These are phyloP conservation scores for Hermanozyma aechmeae DNA, from an alignment of 805 yeast species.

Conservation along the genomic window DNA sequence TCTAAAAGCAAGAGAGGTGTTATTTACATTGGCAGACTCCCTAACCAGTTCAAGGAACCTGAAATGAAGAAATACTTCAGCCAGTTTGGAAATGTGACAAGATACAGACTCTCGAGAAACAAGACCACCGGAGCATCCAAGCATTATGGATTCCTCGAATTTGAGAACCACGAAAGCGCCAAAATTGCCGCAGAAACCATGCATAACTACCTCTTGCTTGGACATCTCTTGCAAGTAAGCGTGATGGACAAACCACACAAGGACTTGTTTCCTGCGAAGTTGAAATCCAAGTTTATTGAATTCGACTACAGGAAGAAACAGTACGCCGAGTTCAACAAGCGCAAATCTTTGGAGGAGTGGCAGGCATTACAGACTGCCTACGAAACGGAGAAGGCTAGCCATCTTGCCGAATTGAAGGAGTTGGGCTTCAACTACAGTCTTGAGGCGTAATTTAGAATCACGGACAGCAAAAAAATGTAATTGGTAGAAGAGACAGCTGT, in stretches of 20 bases:
- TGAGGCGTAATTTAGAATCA: too few species aligned
- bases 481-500: too few species aligned
- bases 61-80: slow-evolving; percentile 72
- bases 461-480: too few species aligned
- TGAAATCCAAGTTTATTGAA: slow-evolving; percentile 6
- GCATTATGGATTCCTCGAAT: slow-evolving; percentile 88
- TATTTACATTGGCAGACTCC: slow-evolving; percentile 83
- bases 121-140: slow-evolving; percentile 85
- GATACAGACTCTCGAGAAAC: slow-evolving; percentile 77
- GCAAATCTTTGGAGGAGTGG: slow-evolving; percentile 52
- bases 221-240: slow-evolving; percentile 66
- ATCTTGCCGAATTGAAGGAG: slow-evolving; percentile 40
- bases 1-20: slow-evolving; percentile 44
- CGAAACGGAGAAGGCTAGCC: slow-evolving; percentile 30
- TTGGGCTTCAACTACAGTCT: slow-evolving; percentile 46
- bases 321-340: slow-evolving; percentile 42
- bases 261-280: slow-evolving; percentile 31
- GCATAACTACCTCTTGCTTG: slow-evolving; percentile 87
- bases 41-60: slow-evolving; percentile 82
- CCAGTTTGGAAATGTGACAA: slow-evolving; percentile 82
- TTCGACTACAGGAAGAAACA: slow-evolving; percentile 7
- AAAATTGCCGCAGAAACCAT: slow-evolving; percentile 87
- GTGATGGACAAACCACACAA: slow-evolving; percentile 49
- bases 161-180: slow-evolving; percentile 66
- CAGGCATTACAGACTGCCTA: slow-evolving; percentile 39